A percentile compares a stretch with the other conserved stretches of the same genome.
These are phyloP conservation scores for Candida tetrigidarum DNA, from an alignment of 1,139 yeast genomes.

Conservation along the genomic window DNA sequence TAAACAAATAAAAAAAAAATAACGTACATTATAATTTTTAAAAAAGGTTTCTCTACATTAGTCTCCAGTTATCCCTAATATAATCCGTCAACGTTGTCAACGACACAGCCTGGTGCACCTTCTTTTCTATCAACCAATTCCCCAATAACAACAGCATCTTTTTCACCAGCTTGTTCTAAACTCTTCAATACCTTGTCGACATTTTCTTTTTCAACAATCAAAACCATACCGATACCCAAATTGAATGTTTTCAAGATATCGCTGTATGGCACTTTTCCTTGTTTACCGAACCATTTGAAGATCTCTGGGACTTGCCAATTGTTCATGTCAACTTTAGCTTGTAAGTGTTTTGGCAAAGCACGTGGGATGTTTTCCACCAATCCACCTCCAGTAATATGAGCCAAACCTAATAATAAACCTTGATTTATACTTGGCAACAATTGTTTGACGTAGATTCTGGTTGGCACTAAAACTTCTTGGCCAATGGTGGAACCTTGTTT, in stretches of 20 bases:
- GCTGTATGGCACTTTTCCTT: conserved; percentile 85
- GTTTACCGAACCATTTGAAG: conserved; percentile 91
- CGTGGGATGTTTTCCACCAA: conserved; percentile 95
- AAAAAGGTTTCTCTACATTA: too few relatives aligned
- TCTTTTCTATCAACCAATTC: conserved; percentile 58
- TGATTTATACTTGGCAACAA: conserved; percentile 73
- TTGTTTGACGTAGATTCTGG: conserved; percentile 93
- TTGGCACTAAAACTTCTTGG: conserved; percentile 84
- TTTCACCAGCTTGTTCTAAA: conserved; percentile 69
- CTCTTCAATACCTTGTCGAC: conserved; percentile 60
- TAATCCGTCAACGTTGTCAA: conserved; percentile 62
- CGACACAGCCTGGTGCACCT: conserved; percentile 67
- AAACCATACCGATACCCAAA: conserved; percentile 97
- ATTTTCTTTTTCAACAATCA: conserved; percentile 69
- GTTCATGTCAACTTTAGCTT: conserved; percentile 79
- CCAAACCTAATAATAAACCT: conserved; percentile 79
- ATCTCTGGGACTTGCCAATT: conserved; percentile 87
- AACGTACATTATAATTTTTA: background rate
- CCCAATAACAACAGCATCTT: conserved; percentile 77
- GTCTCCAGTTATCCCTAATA: conserved; percentile 41
- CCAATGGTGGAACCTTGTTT: conserved; percentile 72
- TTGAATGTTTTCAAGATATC: conserved; percentile 93
- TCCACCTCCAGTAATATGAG: conserved; percentile 99
- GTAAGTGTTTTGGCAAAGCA: conserved; percentile 79
- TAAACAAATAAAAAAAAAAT: background rate